Evolutionary conservation across 345 rosid species (phyloP).

Genomic region (Pistacia atlantica): DNA sequence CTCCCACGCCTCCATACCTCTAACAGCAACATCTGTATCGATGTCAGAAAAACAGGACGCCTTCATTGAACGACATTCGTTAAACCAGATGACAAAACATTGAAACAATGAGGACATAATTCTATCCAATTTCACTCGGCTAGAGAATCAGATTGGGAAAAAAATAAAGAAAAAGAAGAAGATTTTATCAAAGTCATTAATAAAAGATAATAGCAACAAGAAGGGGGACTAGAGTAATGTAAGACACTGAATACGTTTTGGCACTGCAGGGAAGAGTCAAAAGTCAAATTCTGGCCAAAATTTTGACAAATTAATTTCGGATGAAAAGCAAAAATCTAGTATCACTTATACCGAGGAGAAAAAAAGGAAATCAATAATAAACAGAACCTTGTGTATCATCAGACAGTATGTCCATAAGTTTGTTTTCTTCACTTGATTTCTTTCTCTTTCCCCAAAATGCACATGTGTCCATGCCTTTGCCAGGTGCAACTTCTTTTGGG

Average conservation of each 20-base stretch:
- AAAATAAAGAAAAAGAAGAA: background rate
- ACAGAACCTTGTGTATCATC: slow-evolving; percentile 33
- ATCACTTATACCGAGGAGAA: background rate
- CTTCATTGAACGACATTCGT: background rate
- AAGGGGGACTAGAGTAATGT: too few relatives aligned
- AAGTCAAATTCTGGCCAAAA: slow-evolving; percentile 3
- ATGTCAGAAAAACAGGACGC: background rate
- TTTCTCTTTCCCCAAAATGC: slow-evolving; percentile 50
- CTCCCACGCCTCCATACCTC: slow-evolving; percentile 50
- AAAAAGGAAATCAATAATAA: slow-evolving; percentile 12
- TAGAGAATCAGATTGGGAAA: slow-evolving; percentile 2
- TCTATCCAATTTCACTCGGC: too few relatives aligned
- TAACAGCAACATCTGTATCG: slow-evolving; percentile 28
- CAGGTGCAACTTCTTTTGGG: slow-evolving; percentile 43
- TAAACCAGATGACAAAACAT: background rate
- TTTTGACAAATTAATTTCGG: background rate
- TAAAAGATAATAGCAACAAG: too few relatives aligned
- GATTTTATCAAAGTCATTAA: too few relatives aligned
- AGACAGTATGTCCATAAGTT: slow-evolving; percentile 9
- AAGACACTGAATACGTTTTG: too few relatives aligned
- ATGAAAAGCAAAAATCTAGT: background rate
- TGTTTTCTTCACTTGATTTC: slow-evolving; percentile 21
- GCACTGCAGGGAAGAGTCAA: background rate
- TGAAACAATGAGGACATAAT: too few relatives aligned
- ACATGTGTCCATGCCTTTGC: slow-evolving; percentile 35